phyloP scores from a whole-genome alignment of 2,329 filamentous ascomycete genomes.

The Fusarium bactridioides region DNA sequence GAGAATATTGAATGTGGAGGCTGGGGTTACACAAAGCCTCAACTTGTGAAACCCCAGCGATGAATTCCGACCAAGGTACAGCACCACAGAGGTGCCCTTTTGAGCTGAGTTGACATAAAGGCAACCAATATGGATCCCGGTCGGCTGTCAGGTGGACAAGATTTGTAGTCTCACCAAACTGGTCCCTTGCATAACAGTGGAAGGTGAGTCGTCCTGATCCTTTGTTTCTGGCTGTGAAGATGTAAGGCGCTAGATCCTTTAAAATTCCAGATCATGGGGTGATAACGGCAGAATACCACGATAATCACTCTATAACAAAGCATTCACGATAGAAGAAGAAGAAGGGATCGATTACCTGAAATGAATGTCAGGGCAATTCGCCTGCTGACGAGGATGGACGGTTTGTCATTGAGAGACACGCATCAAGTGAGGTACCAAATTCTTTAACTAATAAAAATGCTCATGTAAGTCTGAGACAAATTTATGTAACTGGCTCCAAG shows the following conservation, averaged over 20 bases:
- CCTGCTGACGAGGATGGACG: background rate
- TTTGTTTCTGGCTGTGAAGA: constrained; percentile 5
- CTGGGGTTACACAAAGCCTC: constrained; percentile 20
- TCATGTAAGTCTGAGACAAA: background rate
- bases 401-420: background rate
- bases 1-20: constrained; percentile 31
- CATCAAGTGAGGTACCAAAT: background rate
- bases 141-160: constrained; percentile 16
- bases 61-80: constrained; percentile 9
- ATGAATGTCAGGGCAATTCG: background rate
- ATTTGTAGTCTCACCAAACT: constrained; percentile 26
- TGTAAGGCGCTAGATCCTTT: background rate
- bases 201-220: constrained; percentile 4
- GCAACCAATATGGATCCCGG: constrained; percentile 22
- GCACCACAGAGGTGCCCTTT: constrained; percentile 12
- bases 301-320: background rate
- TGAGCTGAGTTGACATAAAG: constrained; percentile 11
- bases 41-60: constrained; percentile 24
- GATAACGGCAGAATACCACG: background rate
- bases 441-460: background rate
- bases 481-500: background rate
- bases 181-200: constrained; percentile 35
- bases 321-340: background rate
- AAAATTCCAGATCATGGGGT: background rate
- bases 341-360: background rate